phyloP scores from a whole-genome alignment of 768 basidiomycete genomes.

The Mycena capillaripes region DNA sequence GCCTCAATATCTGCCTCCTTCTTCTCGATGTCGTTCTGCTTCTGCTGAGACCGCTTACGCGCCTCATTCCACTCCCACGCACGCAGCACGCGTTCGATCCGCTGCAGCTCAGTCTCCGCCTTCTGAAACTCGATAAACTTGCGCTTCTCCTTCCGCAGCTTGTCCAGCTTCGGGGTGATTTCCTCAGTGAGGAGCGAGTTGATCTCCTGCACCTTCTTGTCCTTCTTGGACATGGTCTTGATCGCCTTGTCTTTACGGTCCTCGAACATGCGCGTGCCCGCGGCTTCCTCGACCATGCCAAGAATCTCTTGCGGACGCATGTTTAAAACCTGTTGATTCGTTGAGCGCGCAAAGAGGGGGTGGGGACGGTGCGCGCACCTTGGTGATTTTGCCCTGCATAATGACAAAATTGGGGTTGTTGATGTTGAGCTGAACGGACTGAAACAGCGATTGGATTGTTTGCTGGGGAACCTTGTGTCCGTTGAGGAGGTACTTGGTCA shows the following conservation, averaged over 20 bases:
- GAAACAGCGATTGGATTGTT: conserved; percentile 90
- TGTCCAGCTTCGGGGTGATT: conserved; percentile 94
- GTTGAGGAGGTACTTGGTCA: conserved; percentile 95
- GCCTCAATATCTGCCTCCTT: conserved; percentile 64
- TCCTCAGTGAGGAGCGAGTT: conserved; percentile 86
- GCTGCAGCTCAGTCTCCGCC: conserved; percentile 87
- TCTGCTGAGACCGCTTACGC: conserved; percentile 63
- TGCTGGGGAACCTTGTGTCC: conserved; percentile 94
- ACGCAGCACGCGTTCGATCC: conserved; percentile 81
- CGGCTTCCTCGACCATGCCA: conserved; percentile 98
- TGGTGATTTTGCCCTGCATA: conserved; percentile 99
- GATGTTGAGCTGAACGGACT: conserved; percentile 98
- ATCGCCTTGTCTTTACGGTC: conserved; percentile 97
- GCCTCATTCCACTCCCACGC: conserved; percentile 91
- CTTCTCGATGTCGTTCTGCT: conserved; percentile 67
- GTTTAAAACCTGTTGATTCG: conserved; percentile 79
- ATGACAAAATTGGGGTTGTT: conserved; percentile 99
- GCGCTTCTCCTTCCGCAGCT: conserved; percentile 89
- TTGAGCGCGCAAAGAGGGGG: not conserved
- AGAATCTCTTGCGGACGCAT: conserved; percentile 99
- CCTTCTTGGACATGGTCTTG: conserved; percentile 97
- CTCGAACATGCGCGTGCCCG: conserved; percentile 99
- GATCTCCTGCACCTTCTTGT: conserved; percentile 94
- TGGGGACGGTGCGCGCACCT: conserved; percentile 60
- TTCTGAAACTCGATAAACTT: conserved; percentile 94